These are phyloP conservation scores for Aegle marmelos DNA, from an alignment of 345 rosid species.

Conservation along the genomic window DNA sequence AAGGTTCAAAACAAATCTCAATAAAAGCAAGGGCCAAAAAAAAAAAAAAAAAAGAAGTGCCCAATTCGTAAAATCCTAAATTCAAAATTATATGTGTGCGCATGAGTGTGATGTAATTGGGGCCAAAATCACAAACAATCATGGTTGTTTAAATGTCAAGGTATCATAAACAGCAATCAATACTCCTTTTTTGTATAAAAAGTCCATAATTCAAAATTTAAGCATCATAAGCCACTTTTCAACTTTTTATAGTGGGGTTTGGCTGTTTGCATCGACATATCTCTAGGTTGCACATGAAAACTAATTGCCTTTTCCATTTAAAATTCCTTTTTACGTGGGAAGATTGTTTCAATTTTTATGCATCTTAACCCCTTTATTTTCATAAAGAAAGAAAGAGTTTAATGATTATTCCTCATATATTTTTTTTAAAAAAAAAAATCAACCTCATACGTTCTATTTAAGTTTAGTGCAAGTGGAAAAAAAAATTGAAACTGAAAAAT, in stretches of 20 bases:
- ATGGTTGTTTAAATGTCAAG: conserved; percentile 7
- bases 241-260: background rate
- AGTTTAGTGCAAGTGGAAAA: too few relatives aligned
- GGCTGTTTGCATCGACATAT: background rate
- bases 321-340: background rate
- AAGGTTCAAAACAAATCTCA: background rate
- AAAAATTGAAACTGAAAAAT: too few relatives aligned
- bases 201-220: background rate
- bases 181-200: background rate
- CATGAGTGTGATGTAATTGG: background rate
- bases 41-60: background rate
- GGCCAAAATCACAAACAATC: background rate
- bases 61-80: background rate
- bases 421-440: too few relatives aligned
- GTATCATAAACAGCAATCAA: background rate
- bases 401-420: too few relatives aligned
- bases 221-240: background rate
- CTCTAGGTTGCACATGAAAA: background rate
- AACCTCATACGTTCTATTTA: too few relatives aligned
- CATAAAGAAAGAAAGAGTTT: too few relatives aligned
- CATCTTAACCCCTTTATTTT: too few relatives aligned
- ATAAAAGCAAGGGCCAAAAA: background rate
- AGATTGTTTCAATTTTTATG: too few relatives aligned
- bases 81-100: background rate
- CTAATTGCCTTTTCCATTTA: background rate